Evolutionary conservation across 805 yeast species (phyloP), one percentile per base, ranked within the genome.

Genomic region (Kazachstania taianensis): DNA sequence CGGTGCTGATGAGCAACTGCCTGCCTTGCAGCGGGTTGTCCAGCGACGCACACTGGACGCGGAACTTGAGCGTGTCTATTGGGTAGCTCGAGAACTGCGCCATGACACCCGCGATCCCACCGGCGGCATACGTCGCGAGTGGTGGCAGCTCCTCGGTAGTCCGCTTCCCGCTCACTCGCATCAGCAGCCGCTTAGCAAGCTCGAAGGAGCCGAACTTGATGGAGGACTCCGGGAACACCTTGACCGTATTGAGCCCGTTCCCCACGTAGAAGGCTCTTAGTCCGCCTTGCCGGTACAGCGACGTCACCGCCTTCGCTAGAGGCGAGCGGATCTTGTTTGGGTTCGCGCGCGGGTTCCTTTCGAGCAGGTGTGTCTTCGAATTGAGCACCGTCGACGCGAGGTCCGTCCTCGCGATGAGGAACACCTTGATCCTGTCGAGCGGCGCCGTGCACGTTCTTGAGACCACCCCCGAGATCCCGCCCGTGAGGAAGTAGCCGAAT

Each of bases 401-500:
- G 54, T 81, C 94, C 1, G 95, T 79, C 56, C 94, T 73, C 1
- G 97, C 96, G 50, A 92, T 92, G 33, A 92, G 64, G 48, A 83
- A 92, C 10, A 92, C 97, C 56, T 92, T 92, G 16, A 92, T 73
- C 55, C 98, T 72, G 58, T 92, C 98, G 44, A 92, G 83, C 8
- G 98, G 98, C 0, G 97, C 98, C 0, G 98, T 92, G 49, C 92
- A 81, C 0, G 97, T 86, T 61, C 98, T 75, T 10, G 96, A 85
- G 4, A 92, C 81, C 2, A 89, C 98, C 2, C 98, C 98, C 2
- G 96, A 82, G 15, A 87, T 58, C 0, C 98, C 98, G 27, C 98
- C 98, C 2, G 96, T 94, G 23, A 87, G 61, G 52, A 92, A 92
- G 59, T 75, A 92, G 1, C 96, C 96, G 42, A 85, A 70, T 22